Percentiles rank a stretch among this genome's conserved stretches.
phyloP scores from a whole-genome alignment of 768 basidiomycete genomes.

The Lentinula boryana region DNA sequence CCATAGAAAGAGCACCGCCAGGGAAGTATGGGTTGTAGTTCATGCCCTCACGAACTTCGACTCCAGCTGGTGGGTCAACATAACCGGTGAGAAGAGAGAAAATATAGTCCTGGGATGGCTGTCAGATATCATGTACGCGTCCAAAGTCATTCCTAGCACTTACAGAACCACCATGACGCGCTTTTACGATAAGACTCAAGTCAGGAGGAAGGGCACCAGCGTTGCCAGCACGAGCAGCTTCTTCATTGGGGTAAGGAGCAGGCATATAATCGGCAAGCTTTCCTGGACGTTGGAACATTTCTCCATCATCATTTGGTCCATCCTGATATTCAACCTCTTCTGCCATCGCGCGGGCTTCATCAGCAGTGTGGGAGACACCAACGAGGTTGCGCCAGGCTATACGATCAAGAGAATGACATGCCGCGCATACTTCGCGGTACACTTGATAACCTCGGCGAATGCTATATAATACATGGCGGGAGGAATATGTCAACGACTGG shows the following conservation, averaged over 20 bases:
- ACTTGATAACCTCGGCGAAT: slow-evolving; percentile 96
- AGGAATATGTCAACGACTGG: slow-evolving; percentile 6
- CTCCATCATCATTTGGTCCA: slow-evolving; percentile 89
- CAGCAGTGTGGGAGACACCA: slow-evolving; percentile 92
- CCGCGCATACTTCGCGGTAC: slow-evolving; percentile 98
- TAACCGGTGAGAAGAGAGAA: slow-evolving; percentile 97
- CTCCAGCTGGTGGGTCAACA: slow-evolving; percentile 91
- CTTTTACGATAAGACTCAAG: slow-evolving; percentile 95
- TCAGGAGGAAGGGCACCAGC: slow-evolving; percentile 95
- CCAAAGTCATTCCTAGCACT: slow-evolving; percentile 24
- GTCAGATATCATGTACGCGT: not conserved
- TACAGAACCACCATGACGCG: slow-evolving; percentile 93
- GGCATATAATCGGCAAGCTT: slow-evolving; percentile 98
- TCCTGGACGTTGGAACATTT: slow-evolving; percentile 98
- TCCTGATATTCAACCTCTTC: slow-evolving; percentile 97
- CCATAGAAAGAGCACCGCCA: slow-evolving; percentile 98
- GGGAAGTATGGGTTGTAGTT: slow-evolving; percentile 99
- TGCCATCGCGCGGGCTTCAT: slow-evolving; percentile 86
- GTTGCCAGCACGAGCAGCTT: slow-evolving; percentile 92
- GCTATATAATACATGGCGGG: slow-evolving; percentile 32
- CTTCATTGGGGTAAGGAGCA: slow-evolving; percentile 92
- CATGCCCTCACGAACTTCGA: slow-evolving; percentile 94
- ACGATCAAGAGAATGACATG: slow-evolving; percentile 98
- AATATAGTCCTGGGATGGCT: slow-evolving; percentile 74
- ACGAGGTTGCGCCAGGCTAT: slow-evolving; percentile 99